Evolutionary conservation across 768 basidiomycete genomes (phyloP), one percentile per base, ranked within the genome.

Genomic region (Strobilomyces confusus): DNA sequence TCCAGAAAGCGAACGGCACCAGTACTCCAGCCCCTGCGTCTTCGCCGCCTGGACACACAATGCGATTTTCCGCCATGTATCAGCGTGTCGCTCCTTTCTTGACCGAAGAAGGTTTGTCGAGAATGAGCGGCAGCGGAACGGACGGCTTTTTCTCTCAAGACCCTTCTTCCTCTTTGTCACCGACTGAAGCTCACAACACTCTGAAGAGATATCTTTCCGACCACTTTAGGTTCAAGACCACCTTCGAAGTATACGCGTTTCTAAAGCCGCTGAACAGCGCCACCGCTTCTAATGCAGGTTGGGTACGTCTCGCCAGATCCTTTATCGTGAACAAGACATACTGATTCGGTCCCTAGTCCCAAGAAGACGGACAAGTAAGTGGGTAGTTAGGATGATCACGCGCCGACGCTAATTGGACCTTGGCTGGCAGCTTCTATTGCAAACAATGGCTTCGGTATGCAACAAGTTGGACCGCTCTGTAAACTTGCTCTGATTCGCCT

Each of bases 281-380:
- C 2, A 74, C 69, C 34, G 47, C 69, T 0, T 66, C 66, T 1
- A 78, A 77, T 48, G 55, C 55, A 6, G 51, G 55, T 47, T 81
- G 80, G 79, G 80, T 81, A 58, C 4, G 63, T 44, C 65, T 51
- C 30, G 9, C 40, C 9, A 12, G n/a, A 4, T 46, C 15, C 49
- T 23, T 37, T 19, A 9, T 52, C n/a, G 19, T 33, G 2, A 14
- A 4, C 9, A 20, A 25, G 1, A 29, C 29, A 8, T 42, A 25
- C 42, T 57, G 48, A 58, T 9, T 37, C 42, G 32, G 34, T 36
- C 40, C 5, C 23, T 48, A 80, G 77, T 73, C 74, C 15, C 64
- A 71, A 26, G 75, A 80, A 56, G 80, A 81, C 52, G 78, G 77
- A 6, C 81, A 81, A 68, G 80, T 81, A 55, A 56, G 69, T 53